phyloP scores from a whole-genome alignment of 2,329 filamentous ascomycete species.

The Delphinella strobiligena region DNA sequence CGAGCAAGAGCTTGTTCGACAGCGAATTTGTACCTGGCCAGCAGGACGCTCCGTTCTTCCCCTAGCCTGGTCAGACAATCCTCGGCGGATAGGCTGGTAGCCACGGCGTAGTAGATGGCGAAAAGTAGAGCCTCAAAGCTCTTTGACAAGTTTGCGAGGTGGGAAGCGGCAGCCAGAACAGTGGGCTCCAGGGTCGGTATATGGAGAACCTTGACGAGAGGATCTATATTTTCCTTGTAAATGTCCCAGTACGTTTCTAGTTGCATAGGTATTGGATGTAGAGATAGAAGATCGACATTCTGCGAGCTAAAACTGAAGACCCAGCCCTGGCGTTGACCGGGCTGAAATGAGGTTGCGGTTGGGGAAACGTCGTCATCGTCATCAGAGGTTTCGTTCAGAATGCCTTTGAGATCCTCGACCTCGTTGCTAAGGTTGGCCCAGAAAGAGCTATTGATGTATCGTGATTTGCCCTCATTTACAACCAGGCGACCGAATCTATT shows the following conservation, averaged over 20 bases:
- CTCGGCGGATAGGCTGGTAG: conserved; percentile 37
- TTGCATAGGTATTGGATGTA: conserved; percentile 55
- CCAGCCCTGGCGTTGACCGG: conserved; percentile 55
- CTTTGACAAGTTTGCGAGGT: conserved; percentile 46
- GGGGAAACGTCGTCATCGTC: conserved; percentile 44
- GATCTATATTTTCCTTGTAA: conserved; percentile 63
- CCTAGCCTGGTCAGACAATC: conserved; percentile 39
- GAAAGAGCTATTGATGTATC: conserved; percentile 67
- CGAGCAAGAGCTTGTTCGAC: conserved; percentile 52
- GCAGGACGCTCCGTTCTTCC: conserved; percentile 36
- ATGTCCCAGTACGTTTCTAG: conserved; percentile 57
- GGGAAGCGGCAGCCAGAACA: conserved; percentile 48
- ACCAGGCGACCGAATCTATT: conserved; percentile 55
- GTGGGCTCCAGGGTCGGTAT: conserved; percentile 52
- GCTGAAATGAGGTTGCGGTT: conserved; percentile 24
- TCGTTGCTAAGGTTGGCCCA: conserved; percentile 68
- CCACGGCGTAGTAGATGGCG: conserved; percentile 48
- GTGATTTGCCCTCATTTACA: conserved; percentile 55
- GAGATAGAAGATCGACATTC: conserved; percentile 51
- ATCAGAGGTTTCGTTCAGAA: conserved; percentile 48
- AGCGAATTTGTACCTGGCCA: conserved; percentile 49
- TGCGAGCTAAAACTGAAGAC: conserved; percentile 61
- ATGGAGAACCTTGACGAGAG: conserved; percentile 59
- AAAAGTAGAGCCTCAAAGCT: conserved; percentile 49
- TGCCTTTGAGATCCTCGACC: conserved; percentile 51